phyloP scores from a whole-genome alignment of 768 basidiomycete genomes.

The Rhizopogon vulgaris region DNA sequence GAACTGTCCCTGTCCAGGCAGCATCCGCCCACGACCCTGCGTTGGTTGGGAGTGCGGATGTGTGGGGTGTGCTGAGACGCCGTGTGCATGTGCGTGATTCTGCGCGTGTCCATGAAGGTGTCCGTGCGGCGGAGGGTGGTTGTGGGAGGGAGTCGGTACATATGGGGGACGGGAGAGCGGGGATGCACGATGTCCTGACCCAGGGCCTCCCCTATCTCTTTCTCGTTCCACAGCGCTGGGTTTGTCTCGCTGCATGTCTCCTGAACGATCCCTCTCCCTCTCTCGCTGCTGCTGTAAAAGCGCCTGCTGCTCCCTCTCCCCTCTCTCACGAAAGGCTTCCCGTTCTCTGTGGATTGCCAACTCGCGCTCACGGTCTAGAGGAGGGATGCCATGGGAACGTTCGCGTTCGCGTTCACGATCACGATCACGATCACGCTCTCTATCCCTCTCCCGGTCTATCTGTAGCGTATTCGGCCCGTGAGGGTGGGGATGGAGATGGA shows the following conservation, averaged over 20 bases:
- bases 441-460: slow-evolving; percentile 17
- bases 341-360: slow-evolving; percentile 21
- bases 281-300: slow-evolving; percentile 1
- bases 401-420: no score
- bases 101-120: slow-evolving; percentile 18
- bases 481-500: slow-evolving; percentile 18
- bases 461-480: not conserved
- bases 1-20: slow-evolving; percentile 26
- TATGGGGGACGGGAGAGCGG: slow-evolving; percentile 20
- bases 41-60: slow-evolving; percentile 4
- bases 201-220: not conserved
- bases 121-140: slow-evolving; percentile 14
- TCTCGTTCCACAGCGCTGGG: not conserved
- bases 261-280: slow-evolving; percentile 4
- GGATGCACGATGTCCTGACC: slow-evolving; percentile 6
- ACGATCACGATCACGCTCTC: slow-evolving; percentile 23
- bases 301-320: slow-evolving; percentile 12
- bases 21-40: slow-evolving; percentile 8
- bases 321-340: slow-evolving; percentile 5
- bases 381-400: slow-evolving; percentile 19
- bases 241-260: not conserved
- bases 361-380: slow-evolving; percentile 19
- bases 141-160: slow-evolving; percentile 10
- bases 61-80: not conserved
- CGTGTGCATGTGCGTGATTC: not conserved